A percentile compares a stretch with the other conserved stretches of the same genome.
Evolutionary conservation across 2,329 filamentous ascomycete species (phyloP).

Genomic region (Talaromyces sp.): DNA sequence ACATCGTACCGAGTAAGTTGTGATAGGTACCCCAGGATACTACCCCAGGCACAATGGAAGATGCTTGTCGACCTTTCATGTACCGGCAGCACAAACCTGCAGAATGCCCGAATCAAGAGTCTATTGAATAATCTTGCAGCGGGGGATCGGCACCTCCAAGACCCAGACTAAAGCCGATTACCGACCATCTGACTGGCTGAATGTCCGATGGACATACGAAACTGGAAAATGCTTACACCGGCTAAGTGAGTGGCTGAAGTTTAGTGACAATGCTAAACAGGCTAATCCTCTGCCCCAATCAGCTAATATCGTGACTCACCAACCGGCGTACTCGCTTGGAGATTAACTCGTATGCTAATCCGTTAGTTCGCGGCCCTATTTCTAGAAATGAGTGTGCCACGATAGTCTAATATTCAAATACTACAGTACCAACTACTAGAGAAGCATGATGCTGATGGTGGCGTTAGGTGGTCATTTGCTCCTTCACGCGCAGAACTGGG

Average conservation of each 20-base stretch:
- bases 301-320: not conserved
- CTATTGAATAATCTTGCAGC: not conserved
- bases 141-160: not conserved
- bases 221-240: not conserved
- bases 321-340: not conserved
- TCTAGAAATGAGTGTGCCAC: not conserved
- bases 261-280: not conserved
- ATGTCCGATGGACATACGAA: not conserved
- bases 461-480: not conserved
- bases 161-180: not conserved
- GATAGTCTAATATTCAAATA: not conserved
- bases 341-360: not conserved
- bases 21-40: not conserved
- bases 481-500: not conserved
- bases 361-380: not conserved
- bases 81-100: not conserved
- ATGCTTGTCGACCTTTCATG: not conserved
- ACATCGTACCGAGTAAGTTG: not conserved
- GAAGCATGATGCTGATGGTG: not conserved
- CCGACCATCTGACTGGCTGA: not conserved
- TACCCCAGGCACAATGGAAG: not conserved
- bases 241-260: not conserved
- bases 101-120: not conserved
- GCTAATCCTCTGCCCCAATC: not conserved
- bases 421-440: slow-evolving; percentile 5